Base-by-base conservation (phyloP, 768 basidiomycete species). In the Rhizopogon salebrosus region DNA sequence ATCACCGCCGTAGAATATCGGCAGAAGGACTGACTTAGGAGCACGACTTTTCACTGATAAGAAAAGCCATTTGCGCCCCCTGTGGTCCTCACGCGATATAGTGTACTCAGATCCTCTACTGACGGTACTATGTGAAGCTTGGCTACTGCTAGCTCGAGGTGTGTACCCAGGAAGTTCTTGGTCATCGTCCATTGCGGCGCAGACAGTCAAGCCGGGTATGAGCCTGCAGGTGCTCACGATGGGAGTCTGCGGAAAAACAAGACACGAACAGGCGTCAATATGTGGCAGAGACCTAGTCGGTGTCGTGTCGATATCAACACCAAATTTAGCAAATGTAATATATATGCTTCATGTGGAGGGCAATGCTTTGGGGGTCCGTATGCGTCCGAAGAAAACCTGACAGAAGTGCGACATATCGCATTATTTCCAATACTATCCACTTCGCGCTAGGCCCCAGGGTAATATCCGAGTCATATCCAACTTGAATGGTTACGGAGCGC, bases 1-100 rank as follows among this genome's bases (percentile, higher is more conserved):
- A 59, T 85, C 80, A 8, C 72, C 75, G 54, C 78, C 72, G 41
- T 72, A 61, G 57, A 78, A 81, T 23, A 72, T 59, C n/a, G 80
- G 82, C 26, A 74, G 64, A 10, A 69, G 71, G 18, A 69, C 58
- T 0, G 75, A 46, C 4, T 55, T 65, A 4, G 67, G 62, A 23
- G 73, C 66, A 29, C 79, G 74, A 59, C 77, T 80, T 43, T 66
- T 66, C n/a, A 83, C 60, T 34, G 65, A 64, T 9, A 83, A 65
- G 16, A 71, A 67, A 11, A 83, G 71, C 75, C 80, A 84, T 41
- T 77, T 69, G 42, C 65, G 65, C 16, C 58, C 56, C 24, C 62
- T 78, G 64, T 54, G 62, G 48, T 70, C 73, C 50, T 78, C 74
- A 7, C 83, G 70, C 7, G 72, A 69, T 42, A 69, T 71, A 10